Evolutionary conservation across 441 rosid species (phyloP).

Genomic region (Adansonia gregorii): DNA sequence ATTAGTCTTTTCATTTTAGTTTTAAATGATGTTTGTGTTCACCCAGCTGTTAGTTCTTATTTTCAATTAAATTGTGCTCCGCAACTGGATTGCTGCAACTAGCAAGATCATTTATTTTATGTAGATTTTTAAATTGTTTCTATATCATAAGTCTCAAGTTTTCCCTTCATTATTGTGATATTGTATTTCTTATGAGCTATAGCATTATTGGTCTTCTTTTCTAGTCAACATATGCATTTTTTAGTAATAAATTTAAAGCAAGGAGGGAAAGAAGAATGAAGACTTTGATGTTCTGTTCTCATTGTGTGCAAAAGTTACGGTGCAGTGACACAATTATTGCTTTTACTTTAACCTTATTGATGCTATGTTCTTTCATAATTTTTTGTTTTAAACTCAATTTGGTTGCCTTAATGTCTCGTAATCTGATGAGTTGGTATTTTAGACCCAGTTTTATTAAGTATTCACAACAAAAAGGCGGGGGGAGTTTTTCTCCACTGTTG

Average conservation of each 20-base stretch:
- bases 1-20: background rate
- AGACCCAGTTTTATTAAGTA: background rate
- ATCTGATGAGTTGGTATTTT: background rate
- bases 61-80: background rate
- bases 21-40: background rate
- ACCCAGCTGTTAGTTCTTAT: background rate
- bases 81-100: background rate
- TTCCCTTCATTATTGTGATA: background rate
- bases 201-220: background rate
- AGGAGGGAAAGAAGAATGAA: background rate
- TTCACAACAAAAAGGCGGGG: background rate
- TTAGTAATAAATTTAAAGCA: background rate
- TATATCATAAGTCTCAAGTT: background rate
- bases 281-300: background rate
- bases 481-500: background rate
- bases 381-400: background rate
- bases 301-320: background rate
- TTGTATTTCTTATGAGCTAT: constrained; percentile 8
- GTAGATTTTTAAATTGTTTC: background rate
- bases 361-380: background rate
- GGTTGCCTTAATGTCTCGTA: background rate
- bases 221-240: background rate
- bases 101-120: background rate
- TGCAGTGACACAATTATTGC: background rate
- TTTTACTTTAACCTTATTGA: background rate